Evolutionary conservation across 2,329 filamentous ascomycete species (phyloP).

Genomic region (Lasiodiplodia sp.): DNA sequence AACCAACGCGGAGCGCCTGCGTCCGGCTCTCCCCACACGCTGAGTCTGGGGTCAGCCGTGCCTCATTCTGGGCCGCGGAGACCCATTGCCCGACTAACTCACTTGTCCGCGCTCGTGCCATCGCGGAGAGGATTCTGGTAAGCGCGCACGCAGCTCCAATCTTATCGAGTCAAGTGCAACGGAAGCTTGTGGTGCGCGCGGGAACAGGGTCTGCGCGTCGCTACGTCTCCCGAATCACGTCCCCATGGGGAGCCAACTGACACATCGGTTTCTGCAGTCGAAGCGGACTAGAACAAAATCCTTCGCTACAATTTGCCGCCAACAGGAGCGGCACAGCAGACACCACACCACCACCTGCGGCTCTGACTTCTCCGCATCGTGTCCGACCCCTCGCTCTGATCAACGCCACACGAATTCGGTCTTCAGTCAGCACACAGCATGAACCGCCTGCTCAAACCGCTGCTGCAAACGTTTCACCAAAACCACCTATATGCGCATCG

Average conservation of each 20-base stretch:
- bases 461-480: constrained; percentile 2
- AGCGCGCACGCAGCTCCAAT: constrained; percentile 3
- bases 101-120: not conserved
- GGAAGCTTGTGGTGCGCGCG: not conserved
- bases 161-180: constrained; percentile 11
- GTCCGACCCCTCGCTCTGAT: not conserved
- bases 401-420: not conserved
- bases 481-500: not conserved
- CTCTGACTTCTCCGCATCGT: not conserved
- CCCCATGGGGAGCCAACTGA: constrained; percentile 13
- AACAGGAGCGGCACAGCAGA: constrained; percentile 1
- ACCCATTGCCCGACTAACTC: not conserved
- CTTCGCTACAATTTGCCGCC: not conserved
- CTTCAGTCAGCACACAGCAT: not conserved
- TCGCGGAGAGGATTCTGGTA: not conserved
- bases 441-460: not conserved
- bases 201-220: not conserved
- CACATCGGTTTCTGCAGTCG: constrained; percentile 10
- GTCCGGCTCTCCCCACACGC: constrained; percentile 6
- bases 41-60: constrained; percentile 14
- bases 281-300: constrained; percentile 14
- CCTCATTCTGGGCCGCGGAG: constrained; percentile 4
- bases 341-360: not conserved
- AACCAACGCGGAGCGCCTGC: constrained; percentile 8
- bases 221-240: not conserved